Evolutionary conservation across 495 filamentous ascomycete species (phyloP), one percentile per base, ranked within the genome.

Genomic region (Lichina pygmaea): DNA sequence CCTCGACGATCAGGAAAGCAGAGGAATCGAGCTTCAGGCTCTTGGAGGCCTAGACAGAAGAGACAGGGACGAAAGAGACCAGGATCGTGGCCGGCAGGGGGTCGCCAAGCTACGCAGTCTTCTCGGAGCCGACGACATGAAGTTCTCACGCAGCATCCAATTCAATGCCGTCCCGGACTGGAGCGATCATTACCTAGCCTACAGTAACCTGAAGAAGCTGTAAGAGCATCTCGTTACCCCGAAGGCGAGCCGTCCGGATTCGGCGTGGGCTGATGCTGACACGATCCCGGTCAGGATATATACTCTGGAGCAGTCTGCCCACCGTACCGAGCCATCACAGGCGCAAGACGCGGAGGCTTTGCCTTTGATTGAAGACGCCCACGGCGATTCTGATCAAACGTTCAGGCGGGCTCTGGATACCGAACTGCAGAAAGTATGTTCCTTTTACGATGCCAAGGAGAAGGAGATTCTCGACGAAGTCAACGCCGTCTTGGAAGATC

Each of bases 131-230:
- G 72, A 75, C 76, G 83, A 85, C 51, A 99, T 99, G 89, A 95
- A 94, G 72, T 99, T 99, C 68, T 94, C 89, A 43, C 89, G 95
- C 57, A 95, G 91, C 62, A 75, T 99, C 51, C 89, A 99, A 64
- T 99, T 99, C 63, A 99, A 99, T 62, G 84, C 89, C 46, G 91
- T 99, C 47, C 89, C 91, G 16, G 89, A 99, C 57, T 99, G 89
- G 89, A 94, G 85, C 63, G 80, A 75, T 50, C 73, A 93, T 60
- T 99, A 99, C 59, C 89, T 99, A 53, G 77, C 84, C 46, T 99
- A 99, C 60, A 92, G 83, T 58, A 95, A 93, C 54, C 72, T 95
- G 51, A 99, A 99, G 71, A 99, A 99, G 66, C 65, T 93, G 86
- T 93, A 62, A 56, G 84, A 34, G 13, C 24, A 6, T 33, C 16